Evolutionary conservation across 331 rosid species (phyloP).

Genomic region (Dryas integrifolia): DNA sequence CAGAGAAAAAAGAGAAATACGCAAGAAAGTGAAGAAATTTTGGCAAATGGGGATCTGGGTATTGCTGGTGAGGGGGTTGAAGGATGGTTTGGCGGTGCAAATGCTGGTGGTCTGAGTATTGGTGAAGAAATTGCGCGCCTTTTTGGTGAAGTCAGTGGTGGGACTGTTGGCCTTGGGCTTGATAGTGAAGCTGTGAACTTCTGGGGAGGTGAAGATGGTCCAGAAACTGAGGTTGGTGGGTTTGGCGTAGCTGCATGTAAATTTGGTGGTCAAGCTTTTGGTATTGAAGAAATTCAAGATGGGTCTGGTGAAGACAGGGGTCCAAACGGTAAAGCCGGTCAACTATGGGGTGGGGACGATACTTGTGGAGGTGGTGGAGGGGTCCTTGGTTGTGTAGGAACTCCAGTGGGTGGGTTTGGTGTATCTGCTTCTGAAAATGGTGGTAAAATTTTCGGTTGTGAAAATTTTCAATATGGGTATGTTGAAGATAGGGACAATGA

Average conservation of each 20-base stretch:
- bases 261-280: constrained; percentile 27
- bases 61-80: constrained; percentile 20
- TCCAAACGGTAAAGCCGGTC: too few species aligned
- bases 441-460: constrained; percentile 17
- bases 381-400: neutral
- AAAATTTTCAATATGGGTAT: neutral
- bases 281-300: constrained; percentile 23
- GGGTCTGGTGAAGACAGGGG: constrained; percentile 12
- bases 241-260: constrained; percentile 29
- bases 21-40: constrained; percentile 18
- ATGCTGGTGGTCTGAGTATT: constrained; percentile 16
- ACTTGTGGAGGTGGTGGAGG: neutral
- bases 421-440: constrained; percentile 20
- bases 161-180: constrained; percentile 17
- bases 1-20: constrained; percentile 14
- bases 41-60: constrained; percentile 28
- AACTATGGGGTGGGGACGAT: constrained; percentile 1
- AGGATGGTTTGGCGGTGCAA: constrained; percentile 13
- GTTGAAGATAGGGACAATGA: neutral
- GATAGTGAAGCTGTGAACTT: constrained; percentile 29
- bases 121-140: constrained; percentile 30
- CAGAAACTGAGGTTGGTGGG: constrained; percentile 17
- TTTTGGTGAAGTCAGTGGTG: constrained; percentile 34
- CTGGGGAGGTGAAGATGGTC: constrained; percentile 29
- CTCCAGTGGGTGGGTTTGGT: constrained; percentile 1